Evolutionary conservation across 1,139 yeast species (phyloP).

Genomic region (Candida glucosophila): DNA sequence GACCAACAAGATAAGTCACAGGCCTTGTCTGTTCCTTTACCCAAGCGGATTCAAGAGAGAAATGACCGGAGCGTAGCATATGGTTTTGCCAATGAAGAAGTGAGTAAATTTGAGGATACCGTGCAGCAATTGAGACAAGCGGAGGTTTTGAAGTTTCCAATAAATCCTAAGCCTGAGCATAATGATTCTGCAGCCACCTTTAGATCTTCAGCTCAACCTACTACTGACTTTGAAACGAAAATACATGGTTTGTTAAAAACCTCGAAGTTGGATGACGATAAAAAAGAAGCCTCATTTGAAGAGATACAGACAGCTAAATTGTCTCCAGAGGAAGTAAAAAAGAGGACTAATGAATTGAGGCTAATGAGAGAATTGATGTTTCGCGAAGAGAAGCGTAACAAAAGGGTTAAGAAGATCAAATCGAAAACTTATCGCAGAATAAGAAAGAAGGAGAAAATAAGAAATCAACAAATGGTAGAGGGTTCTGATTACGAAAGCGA

Average conservation of each 20-base stretch:
- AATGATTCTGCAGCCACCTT: constrained; percentile 49
- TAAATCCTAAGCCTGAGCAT: constrained; percentile 41
- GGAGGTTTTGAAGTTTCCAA: constrained; percentile 73
- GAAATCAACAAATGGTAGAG: constrained; percentile 63
- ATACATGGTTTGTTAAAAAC: constrained; percentile 53
- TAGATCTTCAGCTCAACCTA: constrained; percentile 36
- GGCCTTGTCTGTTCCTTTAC: constrained; percentile 73
- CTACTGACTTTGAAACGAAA: constrained; percentile 60
- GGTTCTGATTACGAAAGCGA: constrained; percentile 44
- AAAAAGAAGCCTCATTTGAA: constrained; percentile 75
- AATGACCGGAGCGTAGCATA: constrained; percentile 88
- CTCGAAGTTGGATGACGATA: constrained; percentile 65
- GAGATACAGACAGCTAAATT: constrained; percentile 78
- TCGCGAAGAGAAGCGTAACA: constrained; percentile 86
- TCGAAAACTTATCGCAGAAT: constrained; percentile 84
- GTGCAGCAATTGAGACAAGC: constrained; percentile 75
- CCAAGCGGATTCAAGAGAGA: constrained; percentile 76
- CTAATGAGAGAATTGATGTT: constrained; percentile 94
- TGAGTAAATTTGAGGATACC: constrained; percentile 80
- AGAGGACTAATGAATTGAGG: constrained; percentile 76
- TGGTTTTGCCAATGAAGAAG: constrained; percentile 79
- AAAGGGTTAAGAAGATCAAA: constrained; percentile 86
- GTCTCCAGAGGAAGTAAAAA: constrained; percentile 69
- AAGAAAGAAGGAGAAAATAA: constrained; percentile 74
- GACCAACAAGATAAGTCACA: constrained; percentile 20